Conservation (phyloP, 257 asterid species). For the Solanum arcanum region DNA sequence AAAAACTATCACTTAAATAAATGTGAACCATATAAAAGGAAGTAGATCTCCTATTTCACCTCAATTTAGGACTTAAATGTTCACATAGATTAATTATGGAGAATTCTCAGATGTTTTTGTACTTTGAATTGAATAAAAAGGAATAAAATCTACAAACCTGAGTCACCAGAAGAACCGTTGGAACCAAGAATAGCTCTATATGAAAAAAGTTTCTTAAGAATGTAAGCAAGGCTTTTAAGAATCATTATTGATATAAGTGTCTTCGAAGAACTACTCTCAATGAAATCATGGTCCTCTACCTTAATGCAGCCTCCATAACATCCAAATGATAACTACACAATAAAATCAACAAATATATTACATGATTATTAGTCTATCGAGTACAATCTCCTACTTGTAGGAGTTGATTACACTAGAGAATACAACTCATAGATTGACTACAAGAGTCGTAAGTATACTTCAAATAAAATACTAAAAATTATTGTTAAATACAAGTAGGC, state of each 20-base stretch:
- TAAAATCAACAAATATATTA: background rate
- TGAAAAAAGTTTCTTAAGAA: conserved; percentile 38
- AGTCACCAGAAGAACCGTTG: conserved; percentile 54
- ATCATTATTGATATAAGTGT: conserved; percentile 79
- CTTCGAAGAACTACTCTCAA: conserved; percentile 79
- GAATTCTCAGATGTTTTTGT: too few species aligned
- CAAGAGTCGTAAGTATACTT: background rate
- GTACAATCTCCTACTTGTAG: too few species aligned
- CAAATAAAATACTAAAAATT: too few species aligned
- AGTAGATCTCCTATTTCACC: too few species aligned
- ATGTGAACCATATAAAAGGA: too few species aligned
- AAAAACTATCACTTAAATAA: too few species aligned
- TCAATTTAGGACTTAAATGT: too few species aligned
- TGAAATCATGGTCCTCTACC: conserved; percentile 56
- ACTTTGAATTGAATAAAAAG: too few species aligned
- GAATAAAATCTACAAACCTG: conserved; percentile 19
- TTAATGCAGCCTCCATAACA: conserved; percentile 53
- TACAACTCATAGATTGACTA: background rate
- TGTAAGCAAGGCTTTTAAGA: background rate
- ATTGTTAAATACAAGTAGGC: too few species aligned
- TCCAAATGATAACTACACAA: conserved; percentile 61
- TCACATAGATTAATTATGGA: too few species aligned
- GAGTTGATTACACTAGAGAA: too few species aligned
- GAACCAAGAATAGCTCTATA: conserved; percentile 74
- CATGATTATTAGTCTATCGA: background rate